phyloP scores from a whole-genome alignment of 106 monocot genomes.

The Dendrobium nobile region DNA sequence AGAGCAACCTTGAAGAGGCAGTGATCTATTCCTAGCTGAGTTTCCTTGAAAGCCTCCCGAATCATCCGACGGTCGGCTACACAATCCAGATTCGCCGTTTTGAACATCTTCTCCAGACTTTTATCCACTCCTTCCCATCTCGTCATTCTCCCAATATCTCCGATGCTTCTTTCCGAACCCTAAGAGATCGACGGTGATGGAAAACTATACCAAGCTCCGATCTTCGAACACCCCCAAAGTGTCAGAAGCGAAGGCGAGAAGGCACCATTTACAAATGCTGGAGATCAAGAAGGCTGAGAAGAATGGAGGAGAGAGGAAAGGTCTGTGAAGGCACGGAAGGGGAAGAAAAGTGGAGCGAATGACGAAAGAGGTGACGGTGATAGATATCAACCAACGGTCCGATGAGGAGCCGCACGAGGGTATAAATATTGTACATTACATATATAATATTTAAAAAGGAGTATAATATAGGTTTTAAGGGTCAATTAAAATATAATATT shows the following conservation, averaged over 20 bases:
- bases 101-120: slow-evolving; percentile 34
- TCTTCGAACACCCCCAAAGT: neutral
- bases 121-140: slow-evolving; percentile 52
- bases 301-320: too few relatives aligned
- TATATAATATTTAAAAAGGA: too few relatives aligned
- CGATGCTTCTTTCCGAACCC: neutral
- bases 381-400: too few relatives aligned
- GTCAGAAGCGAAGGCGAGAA: neutral
- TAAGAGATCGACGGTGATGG: neutral
- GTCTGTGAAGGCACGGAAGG: too few relatives aligned
- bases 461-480: too few relatives aligned
- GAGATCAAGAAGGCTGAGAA: too few relatives aligned
- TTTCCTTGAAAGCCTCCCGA: slow-evolving; percentile 57
- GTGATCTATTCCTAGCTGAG: slow-evolving; percentile 61
- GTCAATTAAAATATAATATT: too few relatives aligned
- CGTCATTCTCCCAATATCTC: slow-evolving; percentile 9
- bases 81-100: slow-evolving; percentile 37
- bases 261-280: neutral
- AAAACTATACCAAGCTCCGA: neutral
- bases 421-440: too few relatives aligned
- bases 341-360: too few relatives aligned
- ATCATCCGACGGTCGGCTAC: slow-evolving; percentile 38
- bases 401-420: too few relatives aligned
- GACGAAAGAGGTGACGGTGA: too few relatives aligned
- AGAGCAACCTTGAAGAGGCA: slow-evolving; percentile 60